Percentiles rank a stretch among this genome's conserved stretches.
Evolutionary conservation across 2,329 filamentous ascomycete species (phyloP).

Genomic region (Arachnomyces sp.): DNA sequence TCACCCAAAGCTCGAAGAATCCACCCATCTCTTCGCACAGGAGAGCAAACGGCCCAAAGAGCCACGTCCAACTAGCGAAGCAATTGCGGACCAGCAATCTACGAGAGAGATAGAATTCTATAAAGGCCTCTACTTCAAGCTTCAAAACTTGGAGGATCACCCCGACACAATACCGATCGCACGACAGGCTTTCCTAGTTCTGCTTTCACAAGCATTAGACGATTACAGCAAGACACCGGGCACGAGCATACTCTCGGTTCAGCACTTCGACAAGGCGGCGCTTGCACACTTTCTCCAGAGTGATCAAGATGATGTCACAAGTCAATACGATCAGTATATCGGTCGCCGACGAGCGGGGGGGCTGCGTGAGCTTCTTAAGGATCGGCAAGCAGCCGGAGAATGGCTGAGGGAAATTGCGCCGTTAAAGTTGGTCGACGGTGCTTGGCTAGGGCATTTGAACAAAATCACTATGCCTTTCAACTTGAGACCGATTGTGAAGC

Average conservation of each 20-base stretch:
- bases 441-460: conserved; percentile 42
- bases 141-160: conserved; percentile 35
- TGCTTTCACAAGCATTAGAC: conserved; percentile 28
- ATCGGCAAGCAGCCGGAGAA: conserved; percentile 28
- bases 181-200: conserved; percentile 24
- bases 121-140: conserved; percentile 32
- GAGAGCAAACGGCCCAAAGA: too few species aligned
- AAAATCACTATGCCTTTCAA: conserved; percentile 37
- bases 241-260: conserved; percentile 16
- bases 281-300: conserved; percentile 24
- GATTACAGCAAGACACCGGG: conserved; percentile 14
- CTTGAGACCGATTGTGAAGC: conserved; percentile 31
- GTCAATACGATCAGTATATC: conserved; percentile 28
- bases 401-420: conserved; percentile 37
- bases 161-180: conserved; percentile 27
- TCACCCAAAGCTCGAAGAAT: too few species aligned
- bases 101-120: conserved; percentile 15
- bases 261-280: conserved; percentile 20
- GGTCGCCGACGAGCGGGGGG: conserved; percentile 25
- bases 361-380: conserved; percentile 27
- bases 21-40: too few species aligned
- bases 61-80: too few species aligned
- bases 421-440: conserved; percentile 42
- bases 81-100: too few species aligned
- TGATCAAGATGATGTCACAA: conserved; percentile 24